Conservation (phyloP, 2,329 filamentous ascomycete species). For the Aspergillus costaricaensis region DNA sequence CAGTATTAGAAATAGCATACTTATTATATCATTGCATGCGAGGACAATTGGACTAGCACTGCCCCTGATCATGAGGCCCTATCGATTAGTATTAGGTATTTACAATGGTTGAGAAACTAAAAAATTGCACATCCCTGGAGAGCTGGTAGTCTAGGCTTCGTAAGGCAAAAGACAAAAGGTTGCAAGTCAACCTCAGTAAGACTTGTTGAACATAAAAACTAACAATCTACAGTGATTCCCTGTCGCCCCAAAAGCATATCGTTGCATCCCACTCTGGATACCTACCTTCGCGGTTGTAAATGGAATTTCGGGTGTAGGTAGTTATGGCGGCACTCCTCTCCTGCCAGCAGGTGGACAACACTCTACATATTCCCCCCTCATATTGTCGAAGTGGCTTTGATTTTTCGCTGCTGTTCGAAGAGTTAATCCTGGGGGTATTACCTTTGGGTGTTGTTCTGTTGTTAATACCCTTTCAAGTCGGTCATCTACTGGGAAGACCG, state of each 20-base stretch:
- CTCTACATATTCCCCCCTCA: conserved; percentile 35
- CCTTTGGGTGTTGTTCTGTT: conserved; percentile 41
- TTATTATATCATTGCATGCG: neutral
- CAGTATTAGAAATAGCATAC: neutral
- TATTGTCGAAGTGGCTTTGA: conserved; percentile 46
- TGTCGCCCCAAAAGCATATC: neutral
- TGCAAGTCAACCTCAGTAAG: neutral
- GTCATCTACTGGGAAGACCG: conserved; percentile 37
- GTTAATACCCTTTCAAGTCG: conserved; percentile 37
- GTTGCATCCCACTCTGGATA: neutral
- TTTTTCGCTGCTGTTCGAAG: conserved; percentile 51
- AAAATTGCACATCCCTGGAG: neutral
- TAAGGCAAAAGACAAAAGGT: neutral
- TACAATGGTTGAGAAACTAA: neutral
- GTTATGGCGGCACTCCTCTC: conserved; percentile 31
- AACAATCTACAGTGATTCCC: neutral
- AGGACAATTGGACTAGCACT: neutral
- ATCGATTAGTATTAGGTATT: neutral
- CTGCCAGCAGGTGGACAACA: conserved; percentile 39
- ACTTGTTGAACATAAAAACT: neutral
- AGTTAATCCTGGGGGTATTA: conserved; percentile 42
- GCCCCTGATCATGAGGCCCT: neutral
- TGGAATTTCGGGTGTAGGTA: conserved; percentile 24
- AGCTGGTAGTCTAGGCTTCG: neutral
- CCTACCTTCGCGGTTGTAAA: conserved; percentile 18